A percentile compares a stretch with the other conserved stretches of the same genome.
Evolutionary conservation across 2,329 filamentous ascomycete genomes (phyloP).

Genomic region (Sclerotinia trifoliorum): DNA sequence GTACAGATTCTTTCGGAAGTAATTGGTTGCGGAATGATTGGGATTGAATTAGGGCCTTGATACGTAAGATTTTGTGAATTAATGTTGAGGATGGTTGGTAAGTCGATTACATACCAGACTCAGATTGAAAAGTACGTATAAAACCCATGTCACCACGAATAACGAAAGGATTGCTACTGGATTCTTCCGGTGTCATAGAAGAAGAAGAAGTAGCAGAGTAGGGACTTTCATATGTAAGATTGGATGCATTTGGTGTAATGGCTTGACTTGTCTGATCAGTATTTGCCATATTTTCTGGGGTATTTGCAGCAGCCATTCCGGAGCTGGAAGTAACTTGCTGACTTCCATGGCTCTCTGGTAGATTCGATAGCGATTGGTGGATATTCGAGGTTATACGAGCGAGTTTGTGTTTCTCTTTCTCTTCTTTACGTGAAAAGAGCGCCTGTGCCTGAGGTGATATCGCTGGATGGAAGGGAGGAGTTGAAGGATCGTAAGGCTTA

Average conservation of each 20-base stretch:
- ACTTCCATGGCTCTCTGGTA: not conserved
- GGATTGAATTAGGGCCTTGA: not conserved
- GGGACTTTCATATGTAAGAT: not conserved
- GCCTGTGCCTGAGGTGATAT: not conserved
- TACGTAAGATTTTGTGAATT: not conserved
- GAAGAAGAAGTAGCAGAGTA: not conserved
- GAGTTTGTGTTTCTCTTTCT: not conserved
- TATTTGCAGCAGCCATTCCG: not conserved
- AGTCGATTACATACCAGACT: not conserved
- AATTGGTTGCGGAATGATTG: not conserved
- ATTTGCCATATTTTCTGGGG: not conserved
- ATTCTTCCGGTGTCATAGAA: not conserved
- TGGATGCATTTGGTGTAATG: not conserved
- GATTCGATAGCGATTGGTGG: not conserved
- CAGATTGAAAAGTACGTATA: conserved; percentile 2
- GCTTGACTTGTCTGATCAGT: not conserved
- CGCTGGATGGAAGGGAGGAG: not conserved
- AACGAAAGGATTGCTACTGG: not conserved
- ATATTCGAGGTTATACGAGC: not conserved
- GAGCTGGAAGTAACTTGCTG: not conserved
- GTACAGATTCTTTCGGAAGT: not conserved
- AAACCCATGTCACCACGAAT: conserved; percentile 4
- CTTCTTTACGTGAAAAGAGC: not conserved
- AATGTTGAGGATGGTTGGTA: not conserved
- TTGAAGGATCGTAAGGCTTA: not conserved